phyloP scores from a whole-genome alignment of 2,329 filamentous ascomycete genomes.

The Beauveria scarabaeidicola region DNA sequence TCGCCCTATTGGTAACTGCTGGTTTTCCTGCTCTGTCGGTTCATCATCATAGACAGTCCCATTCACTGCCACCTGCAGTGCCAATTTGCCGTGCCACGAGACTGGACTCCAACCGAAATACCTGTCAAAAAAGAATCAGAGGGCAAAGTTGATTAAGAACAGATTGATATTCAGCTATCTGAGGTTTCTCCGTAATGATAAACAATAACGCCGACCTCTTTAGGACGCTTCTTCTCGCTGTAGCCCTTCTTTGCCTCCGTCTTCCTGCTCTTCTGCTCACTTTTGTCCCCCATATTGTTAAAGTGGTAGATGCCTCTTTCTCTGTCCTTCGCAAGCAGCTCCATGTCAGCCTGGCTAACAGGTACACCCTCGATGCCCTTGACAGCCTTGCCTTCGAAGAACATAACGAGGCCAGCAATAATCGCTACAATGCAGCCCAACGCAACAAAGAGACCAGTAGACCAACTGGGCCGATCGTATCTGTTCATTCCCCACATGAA shows the following conservation, averaged over 20 bases:
- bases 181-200: background rate
- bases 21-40: too few species aligned
- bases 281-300: constrained; percentile 32
- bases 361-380: constrained; percentile 65
- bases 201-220: background rate
- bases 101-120: too few species aligned
- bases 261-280: constrained; percentile 15
- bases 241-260: background rate
- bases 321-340: constrained; percentile 41
- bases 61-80: too few species aligned
- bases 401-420: constrained; percentile 60
- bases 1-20: too few species aligned
- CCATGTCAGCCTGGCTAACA: constrained; percentile 46
- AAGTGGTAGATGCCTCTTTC: constrained; percentile 50
- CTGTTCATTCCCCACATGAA: constrained; percentile 80
- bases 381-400: constrained; percentile 61
- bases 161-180: too few species aligned
- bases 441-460: constrained; percentile 70
- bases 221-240: background rate
- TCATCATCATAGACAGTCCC: too few species aligned
- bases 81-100: too few species aligned
- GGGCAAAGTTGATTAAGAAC: too few species aligned
- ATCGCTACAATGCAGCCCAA: constrained; percentile 63
- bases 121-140: too few species aligned
- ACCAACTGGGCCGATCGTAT: constrained; percentile 67